Evolutionary conservation across 176 grass and related monocot genomes (phyloP).

Genomic region (Urochloa ruziziensis): DNA sequence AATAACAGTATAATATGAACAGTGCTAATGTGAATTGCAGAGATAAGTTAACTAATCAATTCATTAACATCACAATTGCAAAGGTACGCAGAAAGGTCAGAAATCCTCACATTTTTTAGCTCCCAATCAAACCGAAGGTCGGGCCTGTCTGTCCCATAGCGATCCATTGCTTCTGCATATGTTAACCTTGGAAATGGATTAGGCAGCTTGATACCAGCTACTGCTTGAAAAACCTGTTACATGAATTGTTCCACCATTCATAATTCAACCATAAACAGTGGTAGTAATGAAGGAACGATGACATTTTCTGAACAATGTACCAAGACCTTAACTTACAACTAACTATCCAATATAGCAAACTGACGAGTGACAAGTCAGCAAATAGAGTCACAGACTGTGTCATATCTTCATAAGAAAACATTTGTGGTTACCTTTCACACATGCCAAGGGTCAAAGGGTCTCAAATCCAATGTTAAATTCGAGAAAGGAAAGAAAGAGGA

Average conservation of each 20-base stretch:
- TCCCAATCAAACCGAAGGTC: slow-evolving; percentile 90
- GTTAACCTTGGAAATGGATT: slow-evolving; percentile 87
- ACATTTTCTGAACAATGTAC: background rate
- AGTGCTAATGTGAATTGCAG: background rate
- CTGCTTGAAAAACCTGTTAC: slow-evolving; percentile 84
- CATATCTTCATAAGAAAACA: background rate
- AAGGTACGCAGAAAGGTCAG: slow-evolving; percentile 31
- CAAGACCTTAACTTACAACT: slow-evolving; percentile 5
- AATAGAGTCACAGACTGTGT: background rate
- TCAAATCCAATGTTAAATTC: background rate
- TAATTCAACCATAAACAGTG: slow-evolving; percentile 30
- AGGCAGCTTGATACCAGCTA: slow-evolving; percentile 73
- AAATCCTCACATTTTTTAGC: slow-evolving; percentile 80
- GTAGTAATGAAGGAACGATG: slow-evolving; percentile 3
- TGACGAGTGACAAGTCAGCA: background rate
- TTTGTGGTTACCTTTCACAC: slow-evolving; percentile 2
- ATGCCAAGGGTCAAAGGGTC: background rate
- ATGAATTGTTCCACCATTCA: slow-evolving; percentile 25
- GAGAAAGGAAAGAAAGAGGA: background rate
- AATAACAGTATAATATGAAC: background rate
- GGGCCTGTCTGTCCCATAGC: slow-evolving; percentile 90
- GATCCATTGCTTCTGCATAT: slow-evolving; percentile 80
- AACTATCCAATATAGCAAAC: slow-evolving; percentile 16
- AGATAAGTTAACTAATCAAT: background rate
- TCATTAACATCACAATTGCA: slow-evolving; percentile 12